Evolutionary conservation across 345 rosid genomes (phyloP), one percentile per base, ranked within the genome.

Genomic region (Eucalyptus erythrocorys): DNA sequence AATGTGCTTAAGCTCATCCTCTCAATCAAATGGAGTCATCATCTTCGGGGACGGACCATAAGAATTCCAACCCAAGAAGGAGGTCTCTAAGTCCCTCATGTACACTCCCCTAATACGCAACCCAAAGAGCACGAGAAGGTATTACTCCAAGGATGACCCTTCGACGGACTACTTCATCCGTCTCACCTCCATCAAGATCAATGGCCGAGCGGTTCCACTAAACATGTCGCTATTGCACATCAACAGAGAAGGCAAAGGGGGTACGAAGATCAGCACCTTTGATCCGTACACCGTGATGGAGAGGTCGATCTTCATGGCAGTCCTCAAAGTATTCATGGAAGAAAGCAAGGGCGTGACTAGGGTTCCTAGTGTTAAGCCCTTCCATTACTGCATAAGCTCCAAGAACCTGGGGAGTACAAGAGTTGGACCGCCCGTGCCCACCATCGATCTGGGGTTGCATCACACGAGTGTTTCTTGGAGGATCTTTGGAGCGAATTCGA

Each of bases 201-300:
- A 91, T 21, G 93, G 89, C n/a, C 88, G 91, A 32, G 50, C 76
- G 4, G 90, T 95, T 21, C 86, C 86, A 37, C 53, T 95, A 19
- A 93, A 94, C 37, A 22, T 88, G 22, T 45, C 94, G 4, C 80
- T 93, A 80, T 48, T 94, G 22, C 37, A 89, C 30, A 92, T 93
- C 42, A 15, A 86, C 43, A 87, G 86, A 13, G 64, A 89, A 51
- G 96, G 97, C 50, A 24, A 86, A 6, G 96, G 96, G 5, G 97
- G 97, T 40, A 96, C 97, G 19, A 95, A 94, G 89, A 91, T 97
- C 89, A 96, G 97, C 94, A 93, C 97, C 3, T 95, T 95, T 76
- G 37, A 94, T 24, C 96, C 97, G 1, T 95, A 95, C 95, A 95
- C 97, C 1, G 92, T 94, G 48, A 10, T 96, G 90, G 93, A 94